phyloP scores from a whole-genome alignment of 805 yeast species.

The Ascoidea tarda region DNA sequence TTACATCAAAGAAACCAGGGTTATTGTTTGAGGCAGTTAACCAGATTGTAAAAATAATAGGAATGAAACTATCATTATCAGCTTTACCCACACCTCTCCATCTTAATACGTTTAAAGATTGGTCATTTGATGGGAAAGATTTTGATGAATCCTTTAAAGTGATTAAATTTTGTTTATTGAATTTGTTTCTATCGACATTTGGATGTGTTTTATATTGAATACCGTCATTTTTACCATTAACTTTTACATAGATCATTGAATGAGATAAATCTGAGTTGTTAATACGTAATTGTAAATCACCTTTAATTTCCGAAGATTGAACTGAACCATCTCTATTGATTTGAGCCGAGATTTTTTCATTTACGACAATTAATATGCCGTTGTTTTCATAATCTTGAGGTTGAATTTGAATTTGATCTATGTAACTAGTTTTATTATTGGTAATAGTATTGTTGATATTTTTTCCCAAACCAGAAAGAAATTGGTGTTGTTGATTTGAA shows the following conservation, averaged over 20 bases:
- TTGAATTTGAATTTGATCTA: constrained; percentile 8
- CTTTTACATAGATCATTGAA: constrained; percentile 44
- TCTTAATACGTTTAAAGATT: constrained; percentile 80
- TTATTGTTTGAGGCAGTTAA: constrained; percentile 46
- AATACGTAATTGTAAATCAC: constrained; percentile 80
- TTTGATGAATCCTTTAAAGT: constrained; percentile 66
- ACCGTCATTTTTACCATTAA: constrained; percentile 30
- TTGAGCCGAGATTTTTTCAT: constrained; percentile 67
- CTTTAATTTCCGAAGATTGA: constrained; percentile 63
- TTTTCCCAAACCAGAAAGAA: constrained; percentile 1
- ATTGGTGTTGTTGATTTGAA: constrained; percentile 13
- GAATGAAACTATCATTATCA: constrained; percentile 40
- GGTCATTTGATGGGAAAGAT: constrained; percentile 86
- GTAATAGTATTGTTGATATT: constrained; percentile 15
- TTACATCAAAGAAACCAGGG: constrained; percentile 40
- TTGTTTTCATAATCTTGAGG: constrained; percentile 32
- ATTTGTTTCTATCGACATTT: constrained; percentile 72
- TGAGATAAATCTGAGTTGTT: constrained; percentile 60
- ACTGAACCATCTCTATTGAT: constrained; percentile 76
- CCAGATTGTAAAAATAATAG: constrained; percentile 78
- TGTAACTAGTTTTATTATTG: constrained; percentile 8
- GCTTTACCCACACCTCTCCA: constrained; percentile 68
- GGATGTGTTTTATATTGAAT: constrained; percentile 90
- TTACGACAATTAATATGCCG: constrained; percentile 66
- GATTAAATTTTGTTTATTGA: constrained; percentile 41